Evolutionary conservation across 306 rosid genomes (phyloP).

Genomic region (Cicer chorassanicum): DNA sequence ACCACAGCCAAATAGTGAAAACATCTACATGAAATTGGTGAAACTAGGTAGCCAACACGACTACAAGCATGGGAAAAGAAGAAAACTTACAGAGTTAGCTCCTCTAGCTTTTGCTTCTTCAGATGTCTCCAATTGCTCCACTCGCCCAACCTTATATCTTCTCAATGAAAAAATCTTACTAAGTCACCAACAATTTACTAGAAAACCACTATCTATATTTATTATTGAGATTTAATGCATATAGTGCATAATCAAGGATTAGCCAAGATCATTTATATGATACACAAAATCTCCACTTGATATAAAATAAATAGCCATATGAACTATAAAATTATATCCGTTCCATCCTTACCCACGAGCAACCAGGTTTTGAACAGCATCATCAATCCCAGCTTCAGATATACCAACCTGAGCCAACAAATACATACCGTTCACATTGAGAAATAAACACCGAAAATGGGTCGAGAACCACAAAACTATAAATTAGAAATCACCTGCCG

Average conservation of each 20-base stretch:
- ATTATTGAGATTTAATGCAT: constrained; percentile 22
- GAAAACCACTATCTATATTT: constrained; percentile 22
- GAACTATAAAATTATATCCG: constrained; percentile 32
- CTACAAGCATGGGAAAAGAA: constrained; percentile 18
- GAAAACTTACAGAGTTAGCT: constrained; percentile 76
- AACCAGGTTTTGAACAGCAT: constrained; percentile 90
- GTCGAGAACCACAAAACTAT: constrained; percentile 10
- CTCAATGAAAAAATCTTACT: constrained; percentile 44
- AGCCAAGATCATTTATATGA: constrained; percentile 21
- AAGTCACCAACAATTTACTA: constrained; percentile 22
- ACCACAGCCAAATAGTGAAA: constrained; percentile 14
- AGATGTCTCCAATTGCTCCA: constrained; percentile 93
- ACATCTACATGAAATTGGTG: constrained; percentile 16
- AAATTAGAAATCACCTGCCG: constrained; percentile 72
- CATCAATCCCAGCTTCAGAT: constrained; percentile 97
- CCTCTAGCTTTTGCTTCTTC: constrained; percentile 84
- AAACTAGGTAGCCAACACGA: constrained; percentile 34
- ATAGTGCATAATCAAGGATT: neutral
- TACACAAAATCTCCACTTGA: constrained; percentile 34
- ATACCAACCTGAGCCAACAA: constrained; percentile 80
- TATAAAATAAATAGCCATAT: neutral
- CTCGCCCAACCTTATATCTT: constrained; percentile 94
- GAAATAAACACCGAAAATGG: constrained; percentile 28
- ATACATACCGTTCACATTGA: constrained; percentile 32
- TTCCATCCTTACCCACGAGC: constrained; percentile 83